Percentiles rank a stretch among this genome's conserved stretches.
Evolutionary conservation across 768 basidiomycete species (phyloP).

Genomic region (Amanita pseudoporphyria): DNA sequence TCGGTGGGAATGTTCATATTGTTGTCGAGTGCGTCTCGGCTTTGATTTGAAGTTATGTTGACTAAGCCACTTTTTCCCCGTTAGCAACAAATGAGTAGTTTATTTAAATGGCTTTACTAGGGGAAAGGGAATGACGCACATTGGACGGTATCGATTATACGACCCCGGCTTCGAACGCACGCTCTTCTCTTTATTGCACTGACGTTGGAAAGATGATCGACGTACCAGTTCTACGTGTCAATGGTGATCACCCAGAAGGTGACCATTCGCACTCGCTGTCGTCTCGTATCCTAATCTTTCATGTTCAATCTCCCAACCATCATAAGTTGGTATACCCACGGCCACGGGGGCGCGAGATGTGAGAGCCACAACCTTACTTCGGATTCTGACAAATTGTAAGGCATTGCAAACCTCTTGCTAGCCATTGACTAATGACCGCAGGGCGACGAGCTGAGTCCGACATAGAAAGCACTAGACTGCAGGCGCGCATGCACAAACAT

Average conservation of each 20-base stretch:
- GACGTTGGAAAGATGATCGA: slow-evolving; percentile 88
- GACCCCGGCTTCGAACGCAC: slow-evolving; percentile 74
- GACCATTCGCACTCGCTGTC: slow-evolving; percentile 7
- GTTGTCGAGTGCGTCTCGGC: slow-evolving; percentile 69
- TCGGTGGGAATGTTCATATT: slow-evolving; percentile 83
- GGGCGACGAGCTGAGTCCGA: too few relatives aligned
- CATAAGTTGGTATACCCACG: too few relatives aligned
- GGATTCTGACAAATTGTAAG: too few relatives aligned
- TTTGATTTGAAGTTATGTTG: not conserved
- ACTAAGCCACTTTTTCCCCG: not conserved
- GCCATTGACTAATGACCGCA: too few relatives aligned
- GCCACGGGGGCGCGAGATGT: too few relatives aligned
- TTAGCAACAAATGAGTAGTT: slow-evolving; percentile 47
- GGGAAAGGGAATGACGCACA: not conserved
- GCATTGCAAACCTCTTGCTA: too few relatives aligned
- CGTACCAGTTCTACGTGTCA: slow-evolving; percentile 83
- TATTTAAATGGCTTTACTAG: not conserved
- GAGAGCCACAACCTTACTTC: too few relatives aligned
- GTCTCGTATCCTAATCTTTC: not conserved
- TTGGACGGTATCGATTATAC: slow-evolving; percentile 77
- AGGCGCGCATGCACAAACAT: too few relatives aligned
- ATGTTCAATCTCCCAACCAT: too few relatives aligned
- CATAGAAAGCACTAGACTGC: too few relatives aligned
- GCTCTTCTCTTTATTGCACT: slow-evolving; percentile 83
- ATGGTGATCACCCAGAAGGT: slow-evolving; percentile 88